Evolutionary conservation across 2,329 filamentous ascomycete genomes (phyloP), one percentile per base, ranked within the genome.

Genomic region (Hymenoscyphus fructigenus): DNA sequence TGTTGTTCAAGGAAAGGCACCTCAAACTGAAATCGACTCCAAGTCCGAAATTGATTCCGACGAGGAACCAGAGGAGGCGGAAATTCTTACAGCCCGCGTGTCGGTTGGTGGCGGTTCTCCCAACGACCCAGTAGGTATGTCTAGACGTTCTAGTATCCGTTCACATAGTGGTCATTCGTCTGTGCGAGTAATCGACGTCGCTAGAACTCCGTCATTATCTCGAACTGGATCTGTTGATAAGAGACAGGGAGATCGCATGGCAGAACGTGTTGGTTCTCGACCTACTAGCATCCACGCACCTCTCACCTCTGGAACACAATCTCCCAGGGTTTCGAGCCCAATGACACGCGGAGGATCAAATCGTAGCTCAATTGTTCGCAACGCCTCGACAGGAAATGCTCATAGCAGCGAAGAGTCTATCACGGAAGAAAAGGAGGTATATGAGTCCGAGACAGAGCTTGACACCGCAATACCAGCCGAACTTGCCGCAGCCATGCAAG

Each of bases 41-140:
- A 66, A 70, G 14, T 69, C 70, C 44, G 69, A 70, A 17, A 59
- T 53, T 29, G 70, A 74, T 32, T 38, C 53, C 3, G 72, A 73
- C 12, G 73, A 73, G 23, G 75, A 75, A 59, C 28, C 59, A 20
- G 59, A 61, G 29, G 59, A 55, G 32, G 71, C 73, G 28, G 70
- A 73, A 61, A 75, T 77, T 55, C 73, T 77, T 72, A 76, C 75
- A 10, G 73, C 73, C 26, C 71, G 75, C 17, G 65, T 77, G 10
- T 76, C 75, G 15, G 69, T 76, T 34, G 69, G 69, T 58, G 72
- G 71, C 20, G 32, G 32, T 20, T 70, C 70, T 57, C 72, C 72
- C 10, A 71, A 72, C 20, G 71, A 74, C 17, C 12, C 32, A 2
- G 68, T 67, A 56, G 67, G 29, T 9, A 38, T 32, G 26, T 71